Evolutionary conservation across 192 early-diverging fungal genomes (phyloP).

Genomic region (Dispira parvispora): DNA sequence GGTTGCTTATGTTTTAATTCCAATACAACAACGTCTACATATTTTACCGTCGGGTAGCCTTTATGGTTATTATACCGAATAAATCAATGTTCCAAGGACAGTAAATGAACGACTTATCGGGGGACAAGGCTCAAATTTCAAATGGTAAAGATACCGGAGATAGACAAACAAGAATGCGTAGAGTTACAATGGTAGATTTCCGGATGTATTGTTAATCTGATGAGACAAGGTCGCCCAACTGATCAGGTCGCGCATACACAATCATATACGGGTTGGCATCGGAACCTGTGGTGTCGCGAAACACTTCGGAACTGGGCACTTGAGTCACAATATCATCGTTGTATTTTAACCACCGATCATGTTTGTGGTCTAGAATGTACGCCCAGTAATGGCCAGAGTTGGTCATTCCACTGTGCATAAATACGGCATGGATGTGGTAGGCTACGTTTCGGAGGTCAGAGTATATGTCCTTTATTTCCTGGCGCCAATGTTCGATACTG

Average conservation of each 20-base stretch:
- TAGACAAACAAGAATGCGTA: no score
- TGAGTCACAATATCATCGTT: slow-evolving; percentile 53
- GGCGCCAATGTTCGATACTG: slow-evolving; percentile 11
- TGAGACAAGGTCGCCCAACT: slow-evolving; percentile 7
- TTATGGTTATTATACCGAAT: no score
- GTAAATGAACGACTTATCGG: no score
- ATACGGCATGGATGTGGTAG: slow-evolving; percentile 59
- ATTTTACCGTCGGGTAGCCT: no score
- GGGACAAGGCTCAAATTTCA: no score
- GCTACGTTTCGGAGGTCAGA: slow-evolving; percentile 19
- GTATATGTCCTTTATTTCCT: slow-evolving; percentile 20
- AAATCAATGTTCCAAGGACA: no score
- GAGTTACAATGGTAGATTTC: no score
- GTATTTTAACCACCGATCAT: slow-evolving; percentile 50
- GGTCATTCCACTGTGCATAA: slow-evolving; percentile 50
- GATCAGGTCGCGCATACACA: slow-evolving; percentile 37
- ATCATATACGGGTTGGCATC: slow-evolving; percentile 56
- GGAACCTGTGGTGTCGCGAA: slow-evolving; percentile 29
- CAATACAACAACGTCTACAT: no score
- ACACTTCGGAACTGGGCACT: slow-evolving; percentile 34
- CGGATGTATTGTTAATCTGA: neutral
- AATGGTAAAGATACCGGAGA: no score
- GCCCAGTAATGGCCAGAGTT: slow-evolving; percentile 70
- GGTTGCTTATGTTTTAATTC: no score
- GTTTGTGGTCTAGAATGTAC: slow-evolving; percentile 40